Conservation (phyloP, 2,329 filamentous ascomycete genomes). For the Talaromyces sp. region DNA sequence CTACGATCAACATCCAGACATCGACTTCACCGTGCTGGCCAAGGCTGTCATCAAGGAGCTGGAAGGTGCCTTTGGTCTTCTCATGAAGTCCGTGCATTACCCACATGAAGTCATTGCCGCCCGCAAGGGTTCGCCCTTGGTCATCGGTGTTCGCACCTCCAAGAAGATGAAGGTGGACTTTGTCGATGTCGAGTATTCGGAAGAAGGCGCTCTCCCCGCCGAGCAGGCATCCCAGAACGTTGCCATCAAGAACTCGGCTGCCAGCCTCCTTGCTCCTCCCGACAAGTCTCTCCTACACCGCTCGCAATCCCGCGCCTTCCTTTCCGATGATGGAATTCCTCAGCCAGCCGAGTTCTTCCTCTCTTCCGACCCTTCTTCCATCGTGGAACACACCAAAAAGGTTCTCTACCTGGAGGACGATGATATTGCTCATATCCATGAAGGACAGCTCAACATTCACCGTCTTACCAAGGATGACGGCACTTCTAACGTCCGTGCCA, state of each 20-base stretch:
- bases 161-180: conserved; percentile 99
- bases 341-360: conserved; percentile 99
- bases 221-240: conserved; percentile 95
- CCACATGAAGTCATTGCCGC: conserved; percentile 96
- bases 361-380: conserved; percentile 95
- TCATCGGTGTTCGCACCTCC: conserved; percentile 93
- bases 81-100: conserved; percentile 98
- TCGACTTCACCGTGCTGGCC: conserved; percentile 92
- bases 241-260: conserved; percentile 83
- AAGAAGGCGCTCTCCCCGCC: conserved; percentile 81
- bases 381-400: conserved; percentile 99
- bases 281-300: conserved; percentile 98
- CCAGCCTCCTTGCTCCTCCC: conserved; percentile 73
- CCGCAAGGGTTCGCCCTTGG: conserved; percentile 95
- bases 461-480: conserved; percentile 95
- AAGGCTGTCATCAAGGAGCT: conserved; percentile 99
- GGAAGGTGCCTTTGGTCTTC: conserved; percentile 92
- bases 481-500: conserved; percentile 92
- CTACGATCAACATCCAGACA: conserved; percentile 86
- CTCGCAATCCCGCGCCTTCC: conserved; percentile 96
- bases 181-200: conserved; percentile 95
- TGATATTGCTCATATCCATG: conserved; percentile 98
- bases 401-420: conserved; percentile 99
- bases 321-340: conserved; percentile 95
- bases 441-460: conserved; percentile 98